A percentile compares a stretch with the other conserved stretches of the same genome.
These are phyloP conservation scores for Excoecaria agallocha DNA, from an alignment of 345 rosid species.

Conservation along the genomic window DNA sequence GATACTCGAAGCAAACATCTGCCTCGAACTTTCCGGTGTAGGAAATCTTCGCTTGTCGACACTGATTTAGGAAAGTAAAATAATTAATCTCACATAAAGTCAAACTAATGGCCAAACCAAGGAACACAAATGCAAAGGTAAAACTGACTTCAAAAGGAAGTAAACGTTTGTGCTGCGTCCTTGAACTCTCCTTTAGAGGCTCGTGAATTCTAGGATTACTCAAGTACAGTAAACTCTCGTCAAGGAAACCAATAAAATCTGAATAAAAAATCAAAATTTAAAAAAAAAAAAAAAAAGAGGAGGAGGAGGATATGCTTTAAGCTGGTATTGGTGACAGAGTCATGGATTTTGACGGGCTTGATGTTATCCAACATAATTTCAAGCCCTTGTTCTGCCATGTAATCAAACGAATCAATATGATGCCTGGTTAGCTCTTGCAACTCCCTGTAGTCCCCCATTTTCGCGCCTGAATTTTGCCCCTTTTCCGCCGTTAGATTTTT, in stretches of 20 bases:
- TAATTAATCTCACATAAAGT: not conserved
- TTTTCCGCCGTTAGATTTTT: not conserved
- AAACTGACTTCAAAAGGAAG: conserved; percentile 69
- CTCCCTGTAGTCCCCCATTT: conserved; percentile 41
- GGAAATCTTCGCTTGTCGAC: conserved; percentile 82
- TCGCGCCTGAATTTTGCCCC: not conserved
- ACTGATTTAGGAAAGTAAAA: conserved; percentile 41
- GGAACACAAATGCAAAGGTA: not conserved
- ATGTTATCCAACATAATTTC: conserved; percentile 58
- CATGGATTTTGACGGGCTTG: conserved; percentile 53
- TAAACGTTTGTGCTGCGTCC: conserved; percentile 38
- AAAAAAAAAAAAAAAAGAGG: not conserved
- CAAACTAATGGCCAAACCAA: not conserved
- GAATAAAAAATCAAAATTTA: not conserved
- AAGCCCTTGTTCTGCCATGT: conserved; percentile 73
- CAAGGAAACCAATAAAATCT: conserved; percentile 33
- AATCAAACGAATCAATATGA: conserved; percentile 82
- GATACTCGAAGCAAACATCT: conserved; percentile 55
- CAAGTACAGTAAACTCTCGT: conserved; percentile 54
- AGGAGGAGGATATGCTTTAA: conserved; percentile 60
- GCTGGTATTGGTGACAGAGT: conserved; percentile 40
- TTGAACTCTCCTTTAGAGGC: conserved; percentile 61
- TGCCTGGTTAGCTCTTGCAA: conserved; percentile 66
- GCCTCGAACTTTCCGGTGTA: conserved; percentile 67
- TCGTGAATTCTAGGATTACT: conserved; percentile 50